These are phyloP conservation scores for Monotropa hypopitys DNA, from an alignment of 179 eudicot genomes.

Conservation along the genomic window DNA sequence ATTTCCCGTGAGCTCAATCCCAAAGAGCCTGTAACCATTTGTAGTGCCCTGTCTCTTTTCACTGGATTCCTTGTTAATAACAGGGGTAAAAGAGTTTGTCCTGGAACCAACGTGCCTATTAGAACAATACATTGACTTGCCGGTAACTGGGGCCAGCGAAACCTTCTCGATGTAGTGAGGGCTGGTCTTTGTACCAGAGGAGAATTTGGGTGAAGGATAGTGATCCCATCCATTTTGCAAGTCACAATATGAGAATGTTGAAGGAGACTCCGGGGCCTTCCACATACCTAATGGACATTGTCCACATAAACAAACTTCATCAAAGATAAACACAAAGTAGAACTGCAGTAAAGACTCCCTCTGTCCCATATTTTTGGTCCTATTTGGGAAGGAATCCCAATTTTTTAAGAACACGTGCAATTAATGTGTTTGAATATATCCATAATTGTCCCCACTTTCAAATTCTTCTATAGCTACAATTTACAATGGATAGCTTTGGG, in stretches of 20 bases:
- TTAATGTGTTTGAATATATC: not conserved
- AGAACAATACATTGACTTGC: conserved; percentile 34
- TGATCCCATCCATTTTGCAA: conserved; percentile 43
- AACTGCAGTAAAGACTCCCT: not conserved
- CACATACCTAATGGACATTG: conserved; percentile 34
- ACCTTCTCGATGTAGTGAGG: conserved; percentile 31
- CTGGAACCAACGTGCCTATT: conserved; percentile 29
- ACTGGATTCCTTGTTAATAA: conserved; percentile 28
- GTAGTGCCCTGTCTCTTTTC: conserved; percentile 45
- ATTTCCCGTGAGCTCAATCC: conserved; percentile 53
- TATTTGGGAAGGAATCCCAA: not conserved
- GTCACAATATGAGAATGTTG: conserved; percentile 34
- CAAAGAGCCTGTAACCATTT: conserved; percentile 69
- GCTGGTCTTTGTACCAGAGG: conserved; percentile 30
- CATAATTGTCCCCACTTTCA: not conserved
- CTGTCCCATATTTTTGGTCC: not conserved
- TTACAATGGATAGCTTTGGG: not conserved
- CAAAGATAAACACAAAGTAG: conserved; percentile 2
- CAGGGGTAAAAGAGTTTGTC: conserved; percentile 40
- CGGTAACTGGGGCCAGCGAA: conserved; percentile 30
- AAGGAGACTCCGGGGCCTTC: conserved; percentile 47
- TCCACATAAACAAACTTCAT: not conserved
- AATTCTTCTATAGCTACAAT: not conserved
- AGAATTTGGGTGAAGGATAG: conserved; percentile 33
- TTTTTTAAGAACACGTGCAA: not conserved